Percentiles rank a stretch among this genome's conserved stretches.
Evolutionary conservation across 306 rosid genomes (phyloP).

Genomic region (Corylus americana): DNA sequence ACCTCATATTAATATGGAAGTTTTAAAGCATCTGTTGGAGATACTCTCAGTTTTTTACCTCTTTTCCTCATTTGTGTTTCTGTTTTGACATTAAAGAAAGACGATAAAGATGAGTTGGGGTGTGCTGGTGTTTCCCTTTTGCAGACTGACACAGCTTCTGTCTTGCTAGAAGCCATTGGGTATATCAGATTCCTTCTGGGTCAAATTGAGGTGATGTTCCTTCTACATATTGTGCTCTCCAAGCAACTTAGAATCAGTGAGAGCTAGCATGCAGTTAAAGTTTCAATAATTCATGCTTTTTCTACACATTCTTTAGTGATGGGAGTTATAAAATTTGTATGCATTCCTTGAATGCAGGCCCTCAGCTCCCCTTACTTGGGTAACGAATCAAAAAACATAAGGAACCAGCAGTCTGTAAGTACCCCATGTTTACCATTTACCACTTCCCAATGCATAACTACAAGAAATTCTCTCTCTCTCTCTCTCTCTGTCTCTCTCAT

Average conservation of each 20-base stretch:
- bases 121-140: slow-evolving; percentile 50
- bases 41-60: background rate
- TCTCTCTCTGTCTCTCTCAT: background rate
- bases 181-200: slow-evolving; percentile 82
- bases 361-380: slow-evolving; percentile 80
- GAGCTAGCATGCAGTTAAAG: slow-evolving; percentile 54
- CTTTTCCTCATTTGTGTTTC: slow-evolving; percentile 14
- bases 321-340: slow-evolving; percentile 36
- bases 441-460: slow-evolving; percentile 42
- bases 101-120: slow-evolving; percentile 35
- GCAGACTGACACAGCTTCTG: slow-evolving; percentile 99
- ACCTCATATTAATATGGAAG: too few species aligned
- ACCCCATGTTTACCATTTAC: slow-evolving; percentile 22
- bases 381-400: slow-evolving; percentile 54
- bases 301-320: slow-evolving; percentile 42
- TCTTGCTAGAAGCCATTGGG: slow-evolving; percentile 82
- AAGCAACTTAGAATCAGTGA: slow-evolving; percentile 37
- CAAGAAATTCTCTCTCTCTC: background rate
- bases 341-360: slow-evolving; percentile 51
- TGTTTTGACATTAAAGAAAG: slow-evolving; percentile 37
- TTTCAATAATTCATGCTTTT: slow-evolving; percentile 33
- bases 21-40: background rate
- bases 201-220: slow-evolving; percentile 85
- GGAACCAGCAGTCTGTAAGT: slow-evolving; percentile 63
- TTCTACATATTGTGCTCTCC: slow-evolving; percentile 22